These are phyloP conservation scores for Phytophthora nicotianae DNA, from an alignment of 352 stramenopile genomes.

Conservation along the genomic window DNA sequence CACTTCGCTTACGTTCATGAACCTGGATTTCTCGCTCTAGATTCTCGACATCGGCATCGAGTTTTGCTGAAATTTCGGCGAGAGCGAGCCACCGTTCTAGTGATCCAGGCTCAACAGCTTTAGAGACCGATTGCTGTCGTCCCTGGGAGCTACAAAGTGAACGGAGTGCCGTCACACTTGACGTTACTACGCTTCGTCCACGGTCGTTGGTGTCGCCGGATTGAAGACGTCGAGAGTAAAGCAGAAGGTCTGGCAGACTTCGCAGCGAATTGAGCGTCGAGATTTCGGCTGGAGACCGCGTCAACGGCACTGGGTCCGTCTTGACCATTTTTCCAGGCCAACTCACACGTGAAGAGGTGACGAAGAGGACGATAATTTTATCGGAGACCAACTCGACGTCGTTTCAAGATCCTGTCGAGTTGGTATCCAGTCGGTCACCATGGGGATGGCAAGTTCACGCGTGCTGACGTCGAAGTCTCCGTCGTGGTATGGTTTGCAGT, in stretches of 20 bases:
- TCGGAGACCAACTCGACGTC: conserved; percentile 24
- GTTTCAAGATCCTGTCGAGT: conserved; percentile 30
- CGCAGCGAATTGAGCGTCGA: conserved; percentile 31
- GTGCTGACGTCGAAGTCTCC: conserved; percentile 1
- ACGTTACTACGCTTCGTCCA: conserved; percentile 12
- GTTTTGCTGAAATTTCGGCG: conserved; percentile 18
- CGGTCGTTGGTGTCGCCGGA: conserved; percentile 12
- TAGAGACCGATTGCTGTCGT: conserved; percentile 18
- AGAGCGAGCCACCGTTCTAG: conserved; percentile 34
- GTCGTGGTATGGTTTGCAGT: conserved; percentile 39
- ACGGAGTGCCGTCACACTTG: conserved; percentile 29
- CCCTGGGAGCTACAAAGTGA: conserved; percentile 21
- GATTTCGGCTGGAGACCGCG: conserved; percentile 33
- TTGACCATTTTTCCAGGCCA: conserved; percentile 8
- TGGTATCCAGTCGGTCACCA: background rate
- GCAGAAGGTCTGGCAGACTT: conserved; percentile 23
- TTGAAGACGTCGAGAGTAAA: conserved; percentile 25
- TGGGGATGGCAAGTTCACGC: conserved; percentile 33
- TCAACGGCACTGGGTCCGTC: conserved; percentile 28
- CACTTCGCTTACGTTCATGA: conserved; percentile 26
- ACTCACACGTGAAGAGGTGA: conserved; percentile 5
- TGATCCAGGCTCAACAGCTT: conserved; percentile 6
- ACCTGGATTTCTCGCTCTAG: conserved; percentile 30
- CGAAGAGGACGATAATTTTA: conserved; percentile 24
- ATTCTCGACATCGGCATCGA: conserved; percentile 19